These are phyloP conservation scores for Lecanicillium sp. DNA, from an alignment of 2,329 filamentous ascomycete species.

Conservation along the genomic window DNA sequence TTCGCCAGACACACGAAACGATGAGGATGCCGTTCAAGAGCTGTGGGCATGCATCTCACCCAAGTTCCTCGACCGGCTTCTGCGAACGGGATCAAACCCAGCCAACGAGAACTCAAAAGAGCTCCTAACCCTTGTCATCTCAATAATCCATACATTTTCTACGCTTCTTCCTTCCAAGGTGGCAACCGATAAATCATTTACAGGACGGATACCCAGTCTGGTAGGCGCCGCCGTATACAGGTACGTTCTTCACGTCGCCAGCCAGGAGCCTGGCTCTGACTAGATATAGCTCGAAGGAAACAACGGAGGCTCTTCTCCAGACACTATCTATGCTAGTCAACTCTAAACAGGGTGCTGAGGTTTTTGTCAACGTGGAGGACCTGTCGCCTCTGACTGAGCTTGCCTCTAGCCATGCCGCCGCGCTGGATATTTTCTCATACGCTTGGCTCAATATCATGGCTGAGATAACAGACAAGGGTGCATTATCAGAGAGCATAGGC, in stretches of 20 bases:
- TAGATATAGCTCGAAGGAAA: conserved; percentile 39
- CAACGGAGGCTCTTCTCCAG: conserved; percentile 45
- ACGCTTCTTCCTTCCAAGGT: conserved; percentile 44
- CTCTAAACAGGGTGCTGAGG: conserved; percentile 39
- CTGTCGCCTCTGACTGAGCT: conserved; percentile 49
- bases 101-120: conserved; percentile 40
- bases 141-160: conserved; percentile 55
- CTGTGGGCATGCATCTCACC: conserved; percentile 55
- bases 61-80: conserved; percentile 56
- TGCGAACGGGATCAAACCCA: conserved; percentile 43
- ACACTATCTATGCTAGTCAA: conserved; percentile 49
- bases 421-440: conserved; percentile 47
- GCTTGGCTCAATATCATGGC: conserved; percentile 47
- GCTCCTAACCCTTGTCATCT: conserved; percentile 57
- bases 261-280: background rate
- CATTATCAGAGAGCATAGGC: conserved; percentile 35
- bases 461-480: conserved; percentile 18
- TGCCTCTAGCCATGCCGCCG: conserved; percentile 44
- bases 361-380: conserved; percentile 41
- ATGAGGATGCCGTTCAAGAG: conserved; percentile 34
- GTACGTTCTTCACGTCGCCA: conserved; percentile 26
- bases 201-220: conserved; percentile 45
- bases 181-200: conserved; percentile 37
- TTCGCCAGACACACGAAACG: conserved; percentile 40
- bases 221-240: conserved; percentile 46